Percentiles rank a stretch among this genome's conserved stretches.
These are phyloP conservation scores for Rhizophagus sp. DNA, from an alignment of 192 early-diverging fungal genomes.

Conservation along the genomic window DNA sequence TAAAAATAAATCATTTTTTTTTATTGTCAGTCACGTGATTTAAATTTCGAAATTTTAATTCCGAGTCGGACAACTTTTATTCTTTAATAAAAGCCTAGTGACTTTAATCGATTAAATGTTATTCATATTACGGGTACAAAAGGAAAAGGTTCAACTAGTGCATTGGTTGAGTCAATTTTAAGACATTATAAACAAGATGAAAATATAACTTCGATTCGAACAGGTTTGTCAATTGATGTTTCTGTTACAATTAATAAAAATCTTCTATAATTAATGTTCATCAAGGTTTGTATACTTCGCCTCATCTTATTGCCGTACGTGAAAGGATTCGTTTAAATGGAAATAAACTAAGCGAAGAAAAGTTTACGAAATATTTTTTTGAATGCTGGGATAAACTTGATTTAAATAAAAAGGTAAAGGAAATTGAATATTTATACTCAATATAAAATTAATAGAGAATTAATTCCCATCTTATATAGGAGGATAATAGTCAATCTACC, in stretches of 20 bases:
- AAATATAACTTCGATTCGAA: slow-evolving; percentile 4
- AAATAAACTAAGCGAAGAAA: slow-evolving; percentile 64
- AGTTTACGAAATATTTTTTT: slow-evolving; percentile 78
- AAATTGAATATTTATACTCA: not conserved
- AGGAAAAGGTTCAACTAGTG: slow-evolving; percentile 85
- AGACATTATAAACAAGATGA: slow-evolving; percentile 34
- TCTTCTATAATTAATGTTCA: slow-evolving; percentile 27
- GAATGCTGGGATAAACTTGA: slow-evolving; percentile 79
- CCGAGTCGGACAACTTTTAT: not conserved
- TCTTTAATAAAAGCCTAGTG: slow-evolving; percentile 41
- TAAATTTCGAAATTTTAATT: no score
- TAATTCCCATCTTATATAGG: not conserved
- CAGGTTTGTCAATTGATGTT: slow-evolving; percentile 7
- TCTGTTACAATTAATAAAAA: not conserved
- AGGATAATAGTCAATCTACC: not conserved
- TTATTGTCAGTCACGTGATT: no score
- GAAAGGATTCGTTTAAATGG: slow-evolving; percentile 96
- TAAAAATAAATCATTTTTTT: slow-evolving; percentile 25
- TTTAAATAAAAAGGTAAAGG: not conserved
- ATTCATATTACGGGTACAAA: slow-evolving; percentile 87
- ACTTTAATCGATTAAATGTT: slow-evolving; percentile 73
- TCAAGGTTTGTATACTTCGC: slow-evolving; percentile 88
- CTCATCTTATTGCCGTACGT: slow-evolving; percentile 88
- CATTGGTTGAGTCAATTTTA: slow-evolving; percentile 81
- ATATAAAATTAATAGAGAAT: not conserved